These are phyloP conservation scores for Collybiopsis luxurians DNA, from an alignment of 768 basidiomycete genomes.

Conservation along the genomic window DNA sequence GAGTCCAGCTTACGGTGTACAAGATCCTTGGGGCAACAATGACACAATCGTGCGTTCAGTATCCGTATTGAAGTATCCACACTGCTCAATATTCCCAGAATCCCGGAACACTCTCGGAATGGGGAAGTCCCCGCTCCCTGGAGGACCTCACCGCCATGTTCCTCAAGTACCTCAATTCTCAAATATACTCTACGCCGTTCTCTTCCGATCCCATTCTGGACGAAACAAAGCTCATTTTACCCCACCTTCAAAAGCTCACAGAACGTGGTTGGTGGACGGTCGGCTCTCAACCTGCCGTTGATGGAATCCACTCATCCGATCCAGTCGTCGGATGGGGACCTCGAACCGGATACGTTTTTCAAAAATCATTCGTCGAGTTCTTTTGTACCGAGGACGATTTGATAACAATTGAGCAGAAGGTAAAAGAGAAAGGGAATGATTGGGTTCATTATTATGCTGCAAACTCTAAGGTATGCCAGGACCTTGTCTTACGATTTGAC, in stretches of 20 bases:
- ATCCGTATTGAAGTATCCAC: background rate
- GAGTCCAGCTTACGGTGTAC: slow-evolving; percentile 90
- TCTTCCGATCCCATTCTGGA: slow-evolving; percentile 76
- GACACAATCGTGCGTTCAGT: slow-evolving; percentile 50
- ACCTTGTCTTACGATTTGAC: background rate
- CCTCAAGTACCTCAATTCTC: slow-evolving; percentile 73
- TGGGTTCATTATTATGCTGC: slow-evolving; percentile 87
- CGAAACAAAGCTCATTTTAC: slow-evolving; percentile 81
- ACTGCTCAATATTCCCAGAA: slow-evolving; percentile 39
- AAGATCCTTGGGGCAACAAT: slow-evolving; percentile 75
- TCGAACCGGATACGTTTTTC: slow-evolving; percentile 88
- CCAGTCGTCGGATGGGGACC: slow-evolving; percentile 92
- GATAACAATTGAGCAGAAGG: slow-evolving; percentile 54
- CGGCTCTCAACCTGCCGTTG: slow-evolving; percentile 92
- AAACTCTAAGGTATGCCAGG: slow-evolving; percentile 58
- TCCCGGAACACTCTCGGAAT: slow-evolving; percentile 59
- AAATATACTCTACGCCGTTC: slow-evolving; percentile 81
- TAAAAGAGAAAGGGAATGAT: slow-evolving; percentile 51
- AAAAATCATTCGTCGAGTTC: slow-evolving; percentile 97
- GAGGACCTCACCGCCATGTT: slow-evolving; percentile 80
- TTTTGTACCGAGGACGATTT: slow-evolving; percentile 70
- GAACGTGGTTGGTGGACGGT: slow-evolving; percentile 91
- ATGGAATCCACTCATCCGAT: slow-evolving; percentile 74
- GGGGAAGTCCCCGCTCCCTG: slow-evolving; percentile 67
- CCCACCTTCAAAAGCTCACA: slow-evolving; percentile 75